Evolutionary conservation across 305 asterid species (phyloP).

Genomic region (Galium porrigens): DNA sequence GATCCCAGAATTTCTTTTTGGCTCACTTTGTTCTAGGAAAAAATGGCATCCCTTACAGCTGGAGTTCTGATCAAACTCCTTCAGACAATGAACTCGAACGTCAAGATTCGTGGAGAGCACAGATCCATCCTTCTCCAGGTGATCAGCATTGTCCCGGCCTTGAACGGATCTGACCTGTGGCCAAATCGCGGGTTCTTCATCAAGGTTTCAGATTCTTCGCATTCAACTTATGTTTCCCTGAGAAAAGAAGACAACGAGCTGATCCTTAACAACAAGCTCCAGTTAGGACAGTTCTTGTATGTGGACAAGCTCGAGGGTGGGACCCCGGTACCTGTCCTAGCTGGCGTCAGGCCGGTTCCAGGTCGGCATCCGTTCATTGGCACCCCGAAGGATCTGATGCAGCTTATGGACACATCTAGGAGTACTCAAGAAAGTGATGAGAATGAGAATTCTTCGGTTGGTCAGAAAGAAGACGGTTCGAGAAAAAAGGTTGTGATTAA

Average conservation of each 20-base stretch:
- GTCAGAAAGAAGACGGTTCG: constrained; percentile 25
- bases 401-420: constrained; percentile 36
- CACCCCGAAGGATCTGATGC: constrained; percentile 75
- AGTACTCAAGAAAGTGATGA: constrained; percentile 19
- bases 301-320: constrained; percentile 60
- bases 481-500: constrained; percentile 58
- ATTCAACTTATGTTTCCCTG: constrained; percentile 58
- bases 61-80: constrained; percentile 77
- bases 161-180: constrained; percentile 57
- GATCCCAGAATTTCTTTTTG: constrained; percentile 8
- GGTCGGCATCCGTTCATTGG: constrained; percentile 77
- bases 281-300: constrained; percentile 64
- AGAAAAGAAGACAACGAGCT: constrained; percentile 53
- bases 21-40: neutral
- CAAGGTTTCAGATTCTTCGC: constrained; percentile 79
- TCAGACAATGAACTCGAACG: constrained; percentile 46
- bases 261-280: constrained; percentile 63
- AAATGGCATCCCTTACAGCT: constrained; percentile 68
- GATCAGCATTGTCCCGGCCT: constrained; percentile 79
- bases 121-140: constrained; percentile 59
- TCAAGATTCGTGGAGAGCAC: constrained; percentile 54
- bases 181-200: constrained; percentile 81
- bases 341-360: constrained; percentile 58
- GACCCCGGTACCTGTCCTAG: constrained; percentile 57
- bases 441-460: constrained; percentile 11